These are phyloP conservation scores for Wallemia hederae DNA, from an alignment of 1,284 basidiomycete species.

Conservation along the genomic window DNA sequence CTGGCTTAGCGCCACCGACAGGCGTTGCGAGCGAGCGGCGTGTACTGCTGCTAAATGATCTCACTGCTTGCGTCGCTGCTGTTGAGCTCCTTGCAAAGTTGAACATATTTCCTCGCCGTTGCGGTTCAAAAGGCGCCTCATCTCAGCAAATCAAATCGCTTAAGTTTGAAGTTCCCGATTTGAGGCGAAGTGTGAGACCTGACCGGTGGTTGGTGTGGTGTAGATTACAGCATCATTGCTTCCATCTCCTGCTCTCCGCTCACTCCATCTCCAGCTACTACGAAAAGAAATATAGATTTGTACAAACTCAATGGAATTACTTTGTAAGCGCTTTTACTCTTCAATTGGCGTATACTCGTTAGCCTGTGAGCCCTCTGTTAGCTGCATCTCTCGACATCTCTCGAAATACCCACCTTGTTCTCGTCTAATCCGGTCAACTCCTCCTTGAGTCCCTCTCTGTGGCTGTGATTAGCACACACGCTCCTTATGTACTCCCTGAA, in stretches of 20 bases:
- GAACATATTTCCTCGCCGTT: neutral
- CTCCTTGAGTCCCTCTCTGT: neutral
- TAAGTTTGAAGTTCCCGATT: neutral
- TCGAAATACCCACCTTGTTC: neutral
- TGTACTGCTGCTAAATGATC: neutral
- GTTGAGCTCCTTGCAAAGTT: neutral
- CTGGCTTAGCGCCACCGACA: conserved; percentile 12
- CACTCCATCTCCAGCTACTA: too few species aligned
- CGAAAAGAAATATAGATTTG: neutral
- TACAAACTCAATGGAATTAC: neutral
- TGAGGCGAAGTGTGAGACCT: neutral
- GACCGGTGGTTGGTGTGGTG: too few species aligned
- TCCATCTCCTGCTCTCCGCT: too few species aligned
- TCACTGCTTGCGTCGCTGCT: neutral
- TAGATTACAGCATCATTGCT: too few species aligned
- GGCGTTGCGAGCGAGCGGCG: neutral
- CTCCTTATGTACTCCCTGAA: neutral
- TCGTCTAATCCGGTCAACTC: neutral
- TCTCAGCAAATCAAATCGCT: neutral
- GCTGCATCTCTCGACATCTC: neutral
- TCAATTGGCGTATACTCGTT: neutral
- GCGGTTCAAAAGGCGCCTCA: neutral
- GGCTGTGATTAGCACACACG: neutral
- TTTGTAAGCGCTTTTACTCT: neutral
- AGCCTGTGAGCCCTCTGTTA: neutral